phyloP scores from a whole-genome alignment of 805 yeast genomes.

The Barnettozyma californica region DNA sequence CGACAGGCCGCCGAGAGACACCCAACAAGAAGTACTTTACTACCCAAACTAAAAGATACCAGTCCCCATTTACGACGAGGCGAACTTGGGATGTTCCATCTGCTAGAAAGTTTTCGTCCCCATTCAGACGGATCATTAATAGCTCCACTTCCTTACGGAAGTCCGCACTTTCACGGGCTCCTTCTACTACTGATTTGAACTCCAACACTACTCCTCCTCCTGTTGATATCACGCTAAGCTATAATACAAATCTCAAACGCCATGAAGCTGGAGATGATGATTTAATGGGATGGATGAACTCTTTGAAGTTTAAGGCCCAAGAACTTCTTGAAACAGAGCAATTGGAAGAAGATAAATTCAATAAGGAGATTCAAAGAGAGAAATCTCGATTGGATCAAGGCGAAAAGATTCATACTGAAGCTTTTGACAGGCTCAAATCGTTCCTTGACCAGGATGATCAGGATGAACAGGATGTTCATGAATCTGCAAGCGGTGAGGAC shows the following conservation, averaged over 20 bases:
- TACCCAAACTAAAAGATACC: conserved; percentile 6
- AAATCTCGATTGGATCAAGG: conserved; percentile 19
- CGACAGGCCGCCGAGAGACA: not conserved
- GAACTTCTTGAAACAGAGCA: conserved; percentile 27
- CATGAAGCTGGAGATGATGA: conserved; percentile 14
- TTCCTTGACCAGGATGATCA: conserved; percentile 12
- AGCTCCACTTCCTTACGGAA: conserved; percentile 8
- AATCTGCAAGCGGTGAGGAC: not conserved
- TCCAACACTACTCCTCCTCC: not conserved
- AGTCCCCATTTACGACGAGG: conserved; percentile 17
- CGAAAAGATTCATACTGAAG: conserved; percentile 17
- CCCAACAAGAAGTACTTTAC: conserved; percentile 8
- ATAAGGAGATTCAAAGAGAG: conserved; percentile 32
- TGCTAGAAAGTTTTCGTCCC: conserved; percentile 15
- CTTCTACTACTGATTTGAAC: not conserved
- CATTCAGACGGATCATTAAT: conserved; percentile 21
- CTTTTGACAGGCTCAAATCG: conserved; percentile 20
- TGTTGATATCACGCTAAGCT: not conserved
- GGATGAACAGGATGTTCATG: conserved; percentile 21
- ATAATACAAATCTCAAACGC: not conserved
- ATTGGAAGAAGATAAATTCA: conserved; percentile 32
- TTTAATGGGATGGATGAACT: conserved; percentile 30
- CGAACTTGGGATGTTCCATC: conserved; percentile 22
- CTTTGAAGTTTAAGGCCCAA: conserved; percentile 30
- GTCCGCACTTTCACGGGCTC: not conserved